Evolutionary conservation across 1,284 basidiomycete genomes (phyloP), one percentile per base, ranked within the genome.

Genomic region (Exsudoporus floridanus): DNA sequence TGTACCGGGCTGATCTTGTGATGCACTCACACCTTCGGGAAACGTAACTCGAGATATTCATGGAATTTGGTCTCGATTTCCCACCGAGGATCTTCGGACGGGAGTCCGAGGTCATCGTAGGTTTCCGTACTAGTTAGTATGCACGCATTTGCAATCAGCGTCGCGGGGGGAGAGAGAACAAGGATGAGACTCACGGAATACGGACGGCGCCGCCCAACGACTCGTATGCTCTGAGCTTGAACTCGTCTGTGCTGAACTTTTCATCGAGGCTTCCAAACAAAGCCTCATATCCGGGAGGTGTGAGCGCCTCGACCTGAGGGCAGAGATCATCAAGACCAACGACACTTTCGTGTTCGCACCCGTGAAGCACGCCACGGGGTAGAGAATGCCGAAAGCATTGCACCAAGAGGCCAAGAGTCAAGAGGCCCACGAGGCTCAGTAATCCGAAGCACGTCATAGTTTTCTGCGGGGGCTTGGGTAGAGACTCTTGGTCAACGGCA

Each of bases 1-100:
- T 9, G 27, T 36, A 12, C 10, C 10, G 2, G 19, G 31, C 27
- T 23, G 35, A 52, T n/a, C 23, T 38, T 16, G 34, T 44, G 35
- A 23, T 30, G 25, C 3, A 54, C 70, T 46, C 39, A 80, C 76
- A 73, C 62, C 9, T 66, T 63, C 4, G 76, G 77, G 59, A 77
- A 79, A 9, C 70, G 63, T 27, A 60, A 57, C 36, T 70, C 63
- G 23, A 80, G 61, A 57, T 77, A 79, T 5, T 72, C 70, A 44
- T 77, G 76, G 60, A 78, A 72, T 12, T 69, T 64, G 4, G 54
- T 59, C 49, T 78, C 74, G 4, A 64, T 68, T 36, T 77, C 69
- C 77, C 77, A 80, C 30, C 76, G 73, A 28, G 28, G 28, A 10
- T 28, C 28, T 28, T 28, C 28, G 28, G 28, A 28, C 8, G 28